phyloP scores from a whole-genome alignment of 805 yeast genomes.

The Scheffersomyces coipomensis region DNA sequence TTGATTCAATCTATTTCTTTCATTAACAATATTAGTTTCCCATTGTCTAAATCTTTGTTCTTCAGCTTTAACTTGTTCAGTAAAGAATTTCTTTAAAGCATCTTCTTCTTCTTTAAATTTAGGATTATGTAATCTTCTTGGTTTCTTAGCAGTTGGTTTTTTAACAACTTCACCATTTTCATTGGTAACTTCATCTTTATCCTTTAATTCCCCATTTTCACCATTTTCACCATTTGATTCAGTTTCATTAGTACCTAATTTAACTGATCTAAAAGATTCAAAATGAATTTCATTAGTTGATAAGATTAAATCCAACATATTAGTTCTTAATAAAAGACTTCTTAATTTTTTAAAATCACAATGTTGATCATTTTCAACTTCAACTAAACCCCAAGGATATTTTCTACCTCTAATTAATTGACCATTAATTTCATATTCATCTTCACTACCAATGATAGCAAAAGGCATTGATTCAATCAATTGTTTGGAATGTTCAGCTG shows the following conservation, averaged over 20 bases:
- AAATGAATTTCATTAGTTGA: conserved; percentile 81
- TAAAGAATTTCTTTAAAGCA: conserved; percentile 87
- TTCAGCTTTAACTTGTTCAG: conserved; percentile 93
- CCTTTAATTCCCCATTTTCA: conserved; percentile 28
- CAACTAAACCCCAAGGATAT: conserved; percentile 90
- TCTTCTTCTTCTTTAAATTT: conserved; percentile 96
- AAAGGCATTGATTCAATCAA: conserved; percentile 84
- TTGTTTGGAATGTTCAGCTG: conserved; percentile 78
- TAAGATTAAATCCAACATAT: conserved; percentile 76
- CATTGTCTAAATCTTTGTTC: conserved; percentile 97
- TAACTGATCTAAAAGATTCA: conserved; percentile 72
- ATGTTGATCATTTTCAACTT: conserved; percentile 81
- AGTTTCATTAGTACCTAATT: conserved; percentile 49
- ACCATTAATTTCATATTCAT: conserved; percentile 65
- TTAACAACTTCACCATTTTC: conserved; percentile 30
- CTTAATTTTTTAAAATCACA: conserved; percentile 84
- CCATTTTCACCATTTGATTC: conserved; percentile 25
- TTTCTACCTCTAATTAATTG: conserved; percentile 71
- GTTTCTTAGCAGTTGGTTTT: conserved; percentile 38
- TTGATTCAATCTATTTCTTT: conserved; percentile 88
- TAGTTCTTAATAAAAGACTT: conserved; percentile 73
- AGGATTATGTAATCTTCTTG: conserved; percentile 71
- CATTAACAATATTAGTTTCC: conserved; percentile 95
- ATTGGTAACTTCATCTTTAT: conserved; percentile 22
- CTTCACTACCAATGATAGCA: conserved; percentile 78